Evolutionary conservation across 768 basidiomycete species (phyloP).

Genomic region (Trametes cubensis): DNA sequence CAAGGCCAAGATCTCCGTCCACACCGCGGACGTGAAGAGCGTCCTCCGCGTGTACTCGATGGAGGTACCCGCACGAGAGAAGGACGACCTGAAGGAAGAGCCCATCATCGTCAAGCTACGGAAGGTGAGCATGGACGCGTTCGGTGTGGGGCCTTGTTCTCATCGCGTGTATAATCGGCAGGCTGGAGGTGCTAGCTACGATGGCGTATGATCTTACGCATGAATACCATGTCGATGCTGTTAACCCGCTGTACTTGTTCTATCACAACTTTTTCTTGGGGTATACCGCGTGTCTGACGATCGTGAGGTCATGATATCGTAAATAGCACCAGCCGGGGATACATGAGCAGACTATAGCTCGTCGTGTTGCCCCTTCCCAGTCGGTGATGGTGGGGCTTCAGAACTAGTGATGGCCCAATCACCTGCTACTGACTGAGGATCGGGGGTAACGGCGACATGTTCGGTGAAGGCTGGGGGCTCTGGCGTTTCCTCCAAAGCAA

Average conservation of each 20-base stretch:
- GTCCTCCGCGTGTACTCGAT: conserved; percentile 80
- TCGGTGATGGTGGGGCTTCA: not conserved
- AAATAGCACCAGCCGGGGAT: not conserved
- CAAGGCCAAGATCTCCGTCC: conserved; percentile 94
- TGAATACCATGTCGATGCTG: not conserved
- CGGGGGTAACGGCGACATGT: not conserved
- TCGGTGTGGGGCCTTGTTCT: no score
- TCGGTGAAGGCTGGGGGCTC: not conserved
- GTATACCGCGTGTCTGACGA: not conserved
- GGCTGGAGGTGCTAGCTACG: conserved; percentile 90
- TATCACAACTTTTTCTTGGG: conserved; percentile 13
- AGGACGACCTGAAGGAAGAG: conserved; percentile 85
- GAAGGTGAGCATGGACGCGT: conserved; percentile 53
- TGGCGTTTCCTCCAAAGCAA: not conserved
- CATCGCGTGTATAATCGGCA: conserved; percentile 32
- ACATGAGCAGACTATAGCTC: conserved; percentile 8
- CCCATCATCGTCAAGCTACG: conserved; percentile 80
- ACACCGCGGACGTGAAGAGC: conserved; percentile 83
- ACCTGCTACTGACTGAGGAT: not conserved
- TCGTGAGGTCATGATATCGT: not conserved
- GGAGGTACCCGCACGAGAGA: conserved; percentile 83
- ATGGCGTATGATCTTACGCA: conserved; percentile 59
- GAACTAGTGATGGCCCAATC: not conserved
- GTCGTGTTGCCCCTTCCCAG: not conserved
- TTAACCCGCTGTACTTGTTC: conserved; percentile 14